A percentile compares a stretch with the other conserved stretches of the same genome.
Conservation (phyloP, 371 early-diverging fungal species). For the Umbelopsis sp. region DNA sequence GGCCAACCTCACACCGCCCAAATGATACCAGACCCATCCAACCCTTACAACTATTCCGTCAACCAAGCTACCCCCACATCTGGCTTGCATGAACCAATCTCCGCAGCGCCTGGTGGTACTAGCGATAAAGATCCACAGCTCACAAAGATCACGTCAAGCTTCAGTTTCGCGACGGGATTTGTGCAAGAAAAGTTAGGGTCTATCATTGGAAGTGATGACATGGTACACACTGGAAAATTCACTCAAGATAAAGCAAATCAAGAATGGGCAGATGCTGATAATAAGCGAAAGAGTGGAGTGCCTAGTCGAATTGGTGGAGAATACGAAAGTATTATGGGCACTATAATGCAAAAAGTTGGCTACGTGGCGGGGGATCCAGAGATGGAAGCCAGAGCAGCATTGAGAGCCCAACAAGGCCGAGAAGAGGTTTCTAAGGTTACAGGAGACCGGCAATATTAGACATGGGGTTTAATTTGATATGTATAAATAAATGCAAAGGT, state of each 20-base stretch:
- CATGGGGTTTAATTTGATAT: neutral
- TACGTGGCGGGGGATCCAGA: conserved; percentile 48
- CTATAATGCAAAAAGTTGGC: conserved; percentile 33
- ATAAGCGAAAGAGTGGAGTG: conserved; percentile 25
- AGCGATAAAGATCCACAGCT: conserved; percentile 2
- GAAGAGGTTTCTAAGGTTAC: conserved; percentile 28
- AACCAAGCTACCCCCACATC: neutral
- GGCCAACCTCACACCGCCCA: neutral
- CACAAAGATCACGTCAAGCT: neutral
- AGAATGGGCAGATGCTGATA: conserved; percentile 33
- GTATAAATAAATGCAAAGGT: neutral
- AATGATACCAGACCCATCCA: neutral
- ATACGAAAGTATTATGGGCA: conserved; percentile 46
- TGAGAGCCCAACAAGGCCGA: conserved; percentile 32
- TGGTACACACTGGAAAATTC: conserved; percentile 22
- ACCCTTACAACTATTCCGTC: neutral
- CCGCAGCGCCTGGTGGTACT: neutral
- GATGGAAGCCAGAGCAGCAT: conserved; percentile 38
- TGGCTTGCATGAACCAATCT: neutral
- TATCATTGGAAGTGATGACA: conserved; percentile 4
- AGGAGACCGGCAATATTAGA: neutral
- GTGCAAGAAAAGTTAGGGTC: conserved; percentile 12
- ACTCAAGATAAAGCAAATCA: conserved; percentile 34
- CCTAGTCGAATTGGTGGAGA: conserved; percentile 47
- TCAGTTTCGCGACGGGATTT: neutral